Evolutionary conservation across 768 basidiomycete species (phyloP), one percentile per base, ranked within the genome.

Genomic region (Pulveroboletus frians): DNA sequence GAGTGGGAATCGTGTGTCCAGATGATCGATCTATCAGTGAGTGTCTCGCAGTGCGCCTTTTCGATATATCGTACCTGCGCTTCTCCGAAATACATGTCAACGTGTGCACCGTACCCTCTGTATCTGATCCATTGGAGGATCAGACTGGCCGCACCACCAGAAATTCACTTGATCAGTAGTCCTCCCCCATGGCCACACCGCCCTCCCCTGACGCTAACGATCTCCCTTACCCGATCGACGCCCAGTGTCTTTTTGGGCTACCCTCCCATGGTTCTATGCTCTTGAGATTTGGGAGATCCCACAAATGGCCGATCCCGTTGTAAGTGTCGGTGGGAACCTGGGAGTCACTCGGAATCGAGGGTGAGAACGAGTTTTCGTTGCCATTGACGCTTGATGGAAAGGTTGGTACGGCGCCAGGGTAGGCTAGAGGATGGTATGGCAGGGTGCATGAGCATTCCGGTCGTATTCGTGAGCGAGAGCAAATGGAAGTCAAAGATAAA

Each of bases 201-300:
- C 77, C 78, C 61, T 87, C 84, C 0, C 83, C 84, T 14, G 77
- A 42, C 41, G 3, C 41, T 79, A 0, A 82, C 73, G 9, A 83
- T 60, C 3, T 80, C 82, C 11, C 69, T 60, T 17, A 61, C 73
- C 83, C 80, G 81, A 61, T 84, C 80, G 20, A 82, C 71, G 47
- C 73, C 69, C 49, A 88, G 56, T 1, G 88, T 73, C 58, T 86
- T 86, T 61, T 71, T 6, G 60, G 4, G 0, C 11, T 58, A 3
- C 76, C 76, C 7, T 80, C 76, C 77, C 79, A 83, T 2, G 73
- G 76, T 40, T 75, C 76, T 60, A 90, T 84, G 50, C 72, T 71
- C 56, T 83, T 81, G 14, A 75, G 73, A 56, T 84, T 90, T 4
- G 88, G 75, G 21, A 88, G 61, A 61, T 92, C 89, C 87, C 88